Conservation (phyloP, 2,329 filamentous ascomycete genomes). For the Gyromitra esculenta region DNA sequence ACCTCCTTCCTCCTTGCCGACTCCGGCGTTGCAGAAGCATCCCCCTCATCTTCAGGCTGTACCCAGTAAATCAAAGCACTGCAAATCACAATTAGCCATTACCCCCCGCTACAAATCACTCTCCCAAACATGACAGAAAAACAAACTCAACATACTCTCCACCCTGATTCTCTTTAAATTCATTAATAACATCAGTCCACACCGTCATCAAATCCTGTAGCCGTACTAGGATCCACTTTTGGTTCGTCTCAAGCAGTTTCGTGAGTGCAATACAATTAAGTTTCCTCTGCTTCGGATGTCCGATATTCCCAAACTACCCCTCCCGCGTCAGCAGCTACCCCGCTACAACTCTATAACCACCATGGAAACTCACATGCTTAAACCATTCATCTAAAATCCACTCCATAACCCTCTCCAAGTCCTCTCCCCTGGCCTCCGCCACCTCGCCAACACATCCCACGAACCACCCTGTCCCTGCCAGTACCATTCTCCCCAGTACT, state of each 20-base stretch:
- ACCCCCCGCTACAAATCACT: neutral
- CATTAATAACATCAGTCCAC: slow-evolving; percentile 76
- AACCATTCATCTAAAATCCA: slow-evolving; percentile 67
- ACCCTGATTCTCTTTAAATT: slow-evolving; percentile 71
- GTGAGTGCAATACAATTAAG: slow-evolving; percentile 78
- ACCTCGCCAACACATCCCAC: slow-evolving; percentile 61
- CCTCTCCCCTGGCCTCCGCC: slow-evolving; percentile 52
- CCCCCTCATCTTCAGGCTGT: slow-evolving; percentile 42
- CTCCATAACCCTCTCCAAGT: slow-evolving; percentile 59
- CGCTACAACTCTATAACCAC: neutral
- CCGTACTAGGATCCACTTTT: slow-evolving; percentile 68
- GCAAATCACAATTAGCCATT: neutral
- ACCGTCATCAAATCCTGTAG: slow-evolving; percentile 79
- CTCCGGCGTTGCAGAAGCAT: slow-evolving; percentile 48
- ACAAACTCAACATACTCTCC: slow-evolving; percentile 67
- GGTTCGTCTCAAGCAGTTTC: slow-evolving; percentile 72
- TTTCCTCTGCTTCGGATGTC: slow-evolving; percentile 64
- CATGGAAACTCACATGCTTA: slow-evolving; percentile 54
- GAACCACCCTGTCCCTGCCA: slow-evolving; percentile 77
- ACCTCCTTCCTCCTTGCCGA: slow-evolving; percentile 54
- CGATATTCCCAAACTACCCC: slow-evolving; percentile 57
- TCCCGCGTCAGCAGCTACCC: slow-evolving; percentile 9
- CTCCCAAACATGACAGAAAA: neutral
- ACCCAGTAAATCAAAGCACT: slow-evolving; percentile 57
- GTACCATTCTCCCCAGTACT: slow-evolving; percentile 79